phyloP scores from a whole-genome alignment of 306 rosid genomes.

The Datisca glomerata region DNA sequence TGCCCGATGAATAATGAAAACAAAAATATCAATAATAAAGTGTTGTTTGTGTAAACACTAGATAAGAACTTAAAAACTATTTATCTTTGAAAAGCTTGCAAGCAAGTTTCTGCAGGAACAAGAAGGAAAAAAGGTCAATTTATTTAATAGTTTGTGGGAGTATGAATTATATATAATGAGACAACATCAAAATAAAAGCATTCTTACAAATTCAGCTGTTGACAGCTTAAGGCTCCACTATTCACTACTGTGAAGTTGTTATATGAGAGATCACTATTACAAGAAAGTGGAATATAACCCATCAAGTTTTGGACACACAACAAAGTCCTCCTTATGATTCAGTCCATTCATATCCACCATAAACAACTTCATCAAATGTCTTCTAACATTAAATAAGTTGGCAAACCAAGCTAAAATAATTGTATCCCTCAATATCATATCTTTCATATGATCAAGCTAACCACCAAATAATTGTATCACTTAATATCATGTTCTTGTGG shows the following conservation, averaged over 20 bases:
- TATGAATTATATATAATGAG: neutral
- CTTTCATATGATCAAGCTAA: too few species aligned
- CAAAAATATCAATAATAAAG: conserved; percentile 6
- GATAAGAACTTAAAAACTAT: conserved; percentile 35
- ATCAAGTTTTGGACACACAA: too few species aligned
- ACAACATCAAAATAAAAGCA: neutral
- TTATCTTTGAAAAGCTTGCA: conserved; percentile 29
- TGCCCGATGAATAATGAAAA: too few species aligned
- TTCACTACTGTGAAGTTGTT: conserved; percentile 30
- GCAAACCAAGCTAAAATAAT: too few species aligned
- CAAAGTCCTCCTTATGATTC: too few species aligned
- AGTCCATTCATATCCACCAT: too few species aligned
- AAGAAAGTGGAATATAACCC: neutral
- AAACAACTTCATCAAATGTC: too few species aligned
- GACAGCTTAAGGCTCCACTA: conserved; percentile 21
- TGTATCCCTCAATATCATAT: too few species aligned
- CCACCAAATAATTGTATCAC: too few species aligned
- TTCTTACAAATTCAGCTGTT: conserved; percentile 34
- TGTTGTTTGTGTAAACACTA: neutral
- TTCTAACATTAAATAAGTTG: too few species aligned
- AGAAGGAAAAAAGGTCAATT: neutral
- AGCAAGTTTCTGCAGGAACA: conserved; percentile 36
- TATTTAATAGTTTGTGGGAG: neutral
- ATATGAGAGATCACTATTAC: conserved; percentile 41
- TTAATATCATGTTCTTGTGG: too few species aligned